Conservation (phyloP, 2,329 filamentous ascomycete genomes). For the Alternaria alternata region DNA sequence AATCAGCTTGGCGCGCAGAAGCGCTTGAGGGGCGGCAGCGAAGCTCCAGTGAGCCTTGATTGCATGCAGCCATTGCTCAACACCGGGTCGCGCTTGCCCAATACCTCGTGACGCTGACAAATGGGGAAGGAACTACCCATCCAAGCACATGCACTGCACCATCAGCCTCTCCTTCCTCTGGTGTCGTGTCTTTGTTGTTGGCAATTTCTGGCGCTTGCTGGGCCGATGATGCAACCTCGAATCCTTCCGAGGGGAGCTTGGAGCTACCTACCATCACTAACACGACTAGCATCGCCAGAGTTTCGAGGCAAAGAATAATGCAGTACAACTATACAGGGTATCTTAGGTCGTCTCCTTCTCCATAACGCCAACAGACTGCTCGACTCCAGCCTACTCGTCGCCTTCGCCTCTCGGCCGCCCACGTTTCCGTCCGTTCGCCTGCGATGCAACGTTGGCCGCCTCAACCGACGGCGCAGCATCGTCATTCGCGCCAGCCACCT, state of each 20-base stretch:
- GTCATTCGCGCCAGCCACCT: constrained; percentile 31
- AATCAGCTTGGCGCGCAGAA: constrained; percentile 23
- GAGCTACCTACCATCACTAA: background rate
- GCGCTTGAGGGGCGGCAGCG: constrained; percentile 9
- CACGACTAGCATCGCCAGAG: background rate
- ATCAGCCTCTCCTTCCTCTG: background rate
- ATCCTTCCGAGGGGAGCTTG: constrained; percentile 7
- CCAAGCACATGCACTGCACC: background rate
- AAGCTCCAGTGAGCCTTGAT: constrained; percentile 8
- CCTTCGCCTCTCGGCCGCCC: constrained; percentile 22
- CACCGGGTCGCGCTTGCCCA: constrained; percentile 2
- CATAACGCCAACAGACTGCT: background rate
- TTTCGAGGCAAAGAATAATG: background rate
- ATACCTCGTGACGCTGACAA: constrained; percentile 14
- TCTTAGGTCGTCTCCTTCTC: background rate
- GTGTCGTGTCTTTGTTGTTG: background rate
- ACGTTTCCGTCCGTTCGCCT: constrained; percentile 25
- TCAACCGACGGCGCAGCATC: constrained; percentile 13
- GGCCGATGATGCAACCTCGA: constrained; percentile 19
- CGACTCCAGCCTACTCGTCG: constrained; percentile 8
- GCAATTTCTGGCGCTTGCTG: background rate
- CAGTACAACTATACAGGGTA: constrained; percentile 1
- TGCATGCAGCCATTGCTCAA: constrained; percentile 15
- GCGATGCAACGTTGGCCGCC: constrained; percentile 14
- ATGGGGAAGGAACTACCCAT: background rate